Evolutionary conservation across 345 rosid species (phyloP).

Genomic region (Corymbia maculata): DNA sequence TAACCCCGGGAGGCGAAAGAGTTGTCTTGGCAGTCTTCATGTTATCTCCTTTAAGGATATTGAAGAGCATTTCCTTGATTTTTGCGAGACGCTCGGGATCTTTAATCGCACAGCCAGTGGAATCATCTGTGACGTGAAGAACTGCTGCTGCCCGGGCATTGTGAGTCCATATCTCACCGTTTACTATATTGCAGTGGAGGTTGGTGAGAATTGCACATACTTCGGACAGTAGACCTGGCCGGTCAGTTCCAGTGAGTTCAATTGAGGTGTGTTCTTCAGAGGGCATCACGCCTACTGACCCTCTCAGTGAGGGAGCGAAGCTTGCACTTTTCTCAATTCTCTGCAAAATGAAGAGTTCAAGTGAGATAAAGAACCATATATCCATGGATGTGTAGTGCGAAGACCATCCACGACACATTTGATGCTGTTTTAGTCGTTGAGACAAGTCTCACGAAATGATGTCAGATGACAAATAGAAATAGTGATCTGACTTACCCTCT

Average conservation of each 20-base stretch:
- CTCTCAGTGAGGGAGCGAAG: constrained; percentile 14
- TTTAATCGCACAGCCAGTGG: constrained; percentile 17
- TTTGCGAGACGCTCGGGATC: constrained; percentile 18
- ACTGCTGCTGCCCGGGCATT: constrained; percentile 38
- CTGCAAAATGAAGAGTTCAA: constrained; percentile 10
- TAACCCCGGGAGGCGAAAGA: constrained; percentile 14
- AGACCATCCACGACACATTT: background rate
- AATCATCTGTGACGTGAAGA: constrained; percentile 24
- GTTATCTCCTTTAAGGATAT: constrained; percentile 14
- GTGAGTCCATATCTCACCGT: constrained; percentile 48
- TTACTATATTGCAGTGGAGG: constrained; percentile 32
- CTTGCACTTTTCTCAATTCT: constrained; percentile 19
- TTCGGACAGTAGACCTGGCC: constrained; percentile 47
- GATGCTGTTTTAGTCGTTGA: background rate
- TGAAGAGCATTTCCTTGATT: constrained; percentile 27
- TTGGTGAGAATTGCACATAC: constrained; percentile 36
- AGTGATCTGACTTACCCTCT: constrained; percentile 14
- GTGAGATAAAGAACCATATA: background rate
- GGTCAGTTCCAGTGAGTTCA: constrained; percentile 31
- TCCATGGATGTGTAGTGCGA: background rate
- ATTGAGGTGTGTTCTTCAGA: constrained; percentile 28
- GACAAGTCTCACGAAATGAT: background rate
- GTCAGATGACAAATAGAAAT: background rate
- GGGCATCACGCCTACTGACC: constrained; percentile 19
- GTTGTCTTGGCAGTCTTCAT: constrained; percentile 8